These are phyloP conservation scores for Gymnopilus dilepis DNA, from an alignment of 768 basidiomycete genomes.

Conservation along the genomic window DNA sequence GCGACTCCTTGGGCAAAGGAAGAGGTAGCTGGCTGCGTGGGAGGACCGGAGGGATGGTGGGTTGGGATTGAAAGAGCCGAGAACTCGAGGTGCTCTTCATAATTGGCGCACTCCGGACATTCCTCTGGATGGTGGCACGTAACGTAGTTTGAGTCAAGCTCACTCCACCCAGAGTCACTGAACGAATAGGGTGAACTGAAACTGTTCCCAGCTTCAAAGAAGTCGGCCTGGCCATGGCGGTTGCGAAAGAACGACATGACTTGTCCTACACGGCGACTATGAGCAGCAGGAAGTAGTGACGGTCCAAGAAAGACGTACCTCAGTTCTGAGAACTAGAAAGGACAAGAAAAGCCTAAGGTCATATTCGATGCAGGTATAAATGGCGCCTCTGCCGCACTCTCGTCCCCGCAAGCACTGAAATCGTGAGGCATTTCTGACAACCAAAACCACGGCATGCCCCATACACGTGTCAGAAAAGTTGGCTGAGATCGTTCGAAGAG, in stretches of 20 bases:
- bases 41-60: neutral
- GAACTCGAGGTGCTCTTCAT: neutral
- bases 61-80: neutral
- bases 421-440: neutral
- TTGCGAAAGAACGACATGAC: neutral
- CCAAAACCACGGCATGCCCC: neutral
- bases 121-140: neutral
- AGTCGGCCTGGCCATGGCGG: neutral
- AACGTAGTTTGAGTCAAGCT: neutral
- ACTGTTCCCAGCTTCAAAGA: neutral
- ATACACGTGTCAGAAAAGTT: neutral
- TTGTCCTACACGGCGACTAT: neutral
- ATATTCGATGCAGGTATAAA: neutral
- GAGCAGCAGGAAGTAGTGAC: neutral
- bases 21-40: neutral
- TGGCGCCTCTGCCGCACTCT: neutral
- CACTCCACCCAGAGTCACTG: neutral
- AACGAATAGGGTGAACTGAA: neutral
- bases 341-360: too few relatives aligned
- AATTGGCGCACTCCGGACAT: neutral
- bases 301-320: neutral
- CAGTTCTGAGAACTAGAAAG: neutral
- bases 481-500: too few relatives aligned
- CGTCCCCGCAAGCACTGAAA: neutral
- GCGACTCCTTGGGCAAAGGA: neutral